Conservation (phyloP, 768 basidiomycete genomes). For the Tricholoma matsutake region DNA sequence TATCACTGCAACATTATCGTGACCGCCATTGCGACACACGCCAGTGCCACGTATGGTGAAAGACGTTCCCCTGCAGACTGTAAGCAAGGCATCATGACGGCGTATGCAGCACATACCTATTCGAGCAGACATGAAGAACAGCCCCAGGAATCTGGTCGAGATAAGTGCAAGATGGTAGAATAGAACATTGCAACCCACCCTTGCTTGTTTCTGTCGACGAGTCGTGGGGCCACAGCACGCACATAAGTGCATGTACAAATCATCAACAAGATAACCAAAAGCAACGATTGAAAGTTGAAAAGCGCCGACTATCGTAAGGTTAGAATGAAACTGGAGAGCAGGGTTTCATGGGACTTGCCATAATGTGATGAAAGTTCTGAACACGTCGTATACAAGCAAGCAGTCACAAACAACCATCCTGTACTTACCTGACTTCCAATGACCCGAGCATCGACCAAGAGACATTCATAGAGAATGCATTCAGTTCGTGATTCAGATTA, state of each 20-base stretch:
- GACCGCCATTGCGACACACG: conserved; percentile 90
- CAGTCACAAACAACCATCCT: not conserved
- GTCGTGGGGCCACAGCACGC: conserved; percentile 81
- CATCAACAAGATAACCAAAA: conserved; percentile 88
- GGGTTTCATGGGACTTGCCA: conserved; percentile 5
- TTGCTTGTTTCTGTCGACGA: conserved; percentile 91
- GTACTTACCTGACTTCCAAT: too few species aligned
- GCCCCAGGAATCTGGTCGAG: conserved; percentile 70
- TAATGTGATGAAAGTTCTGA: not conserved
- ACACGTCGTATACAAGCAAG: not conserved
- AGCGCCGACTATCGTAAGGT: conserved; percentile 63
- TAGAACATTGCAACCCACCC: conserved; percentile 56
- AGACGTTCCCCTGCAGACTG: conserved; percentile 75
- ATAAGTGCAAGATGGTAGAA: not conserved
- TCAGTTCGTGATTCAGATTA: too few species aligned
- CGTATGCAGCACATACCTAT: conserved; percentile 60
- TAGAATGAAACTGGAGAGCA: not conserved
- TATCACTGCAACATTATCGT: conserved; percentile 44
- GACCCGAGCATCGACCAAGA: too few species aligned
- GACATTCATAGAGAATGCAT: too few species aligned
- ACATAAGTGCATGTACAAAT: conserved; percentile 98
- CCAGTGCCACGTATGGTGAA: conserved; percentile 92
- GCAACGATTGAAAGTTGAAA: conserved; percentile 96
- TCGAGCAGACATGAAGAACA: conserved; percentile 94
- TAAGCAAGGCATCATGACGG: not conserved